These are phyloP conservation scores for Dittrichia graveolens DNA, from an alignment of 129 eudicot genomes.

Conservation along the genomic window DNA sequence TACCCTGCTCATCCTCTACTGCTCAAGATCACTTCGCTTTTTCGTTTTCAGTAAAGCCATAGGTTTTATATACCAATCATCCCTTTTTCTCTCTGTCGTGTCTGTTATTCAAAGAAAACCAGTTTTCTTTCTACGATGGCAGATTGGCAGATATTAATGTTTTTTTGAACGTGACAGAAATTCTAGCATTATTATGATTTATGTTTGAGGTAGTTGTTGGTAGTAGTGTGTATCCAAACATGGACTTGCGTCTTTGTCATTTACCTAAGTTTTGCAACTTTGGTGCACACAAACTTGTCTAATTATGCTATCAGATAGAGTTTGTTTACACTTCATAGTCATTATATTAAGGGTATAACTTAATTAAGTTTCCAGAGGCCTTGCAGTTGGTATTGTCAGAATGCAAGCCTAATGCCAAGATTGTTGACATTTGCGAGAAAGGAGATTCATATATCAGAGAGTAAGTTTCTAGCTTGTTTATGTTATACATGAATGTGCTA, in stretches of 20 bases:
- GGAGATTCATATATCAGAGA: constrained; percentile 79
- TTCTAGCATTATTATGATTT: too few species aligned
- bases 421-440: constrained; percentile 85
- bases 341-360: background rate
- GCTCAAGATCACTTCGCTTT: too few species aligned
- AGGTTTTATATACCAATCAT: too few species aligned
- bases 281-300: background rate
- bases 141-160: too few species aligned
- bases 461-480: constrained; percentile 42
- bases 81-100: too few species aligned
- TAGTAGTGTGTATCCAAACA: background rate
- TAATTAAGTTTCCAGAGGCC: constrained; percentile 61
- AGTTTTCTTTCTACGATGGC: too few species aligned
- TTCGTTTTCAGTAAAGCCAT: too few species aligned
- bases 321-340: background rate
- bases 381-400: constrained; percentile 80
- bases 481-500: background rate
- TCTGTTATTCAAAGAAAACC: too few species aligned
- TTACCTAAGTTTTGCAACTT: too few species aligned
- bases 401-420: constrained; percentile 83
- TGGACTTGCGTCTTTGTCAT: background rate
- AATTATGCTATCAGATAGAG: too few species aligned
- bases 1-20: too few species aligned
- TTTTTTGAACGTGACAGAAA: too few species aligned
- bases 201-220: constrained; percentile 1